Percentiles rank a stretch among this genome's conserved stretches.
phyloP scores from a whole-genome alignment of 148 eudicot genomes.

The Polygonum maritimum region DNA sequence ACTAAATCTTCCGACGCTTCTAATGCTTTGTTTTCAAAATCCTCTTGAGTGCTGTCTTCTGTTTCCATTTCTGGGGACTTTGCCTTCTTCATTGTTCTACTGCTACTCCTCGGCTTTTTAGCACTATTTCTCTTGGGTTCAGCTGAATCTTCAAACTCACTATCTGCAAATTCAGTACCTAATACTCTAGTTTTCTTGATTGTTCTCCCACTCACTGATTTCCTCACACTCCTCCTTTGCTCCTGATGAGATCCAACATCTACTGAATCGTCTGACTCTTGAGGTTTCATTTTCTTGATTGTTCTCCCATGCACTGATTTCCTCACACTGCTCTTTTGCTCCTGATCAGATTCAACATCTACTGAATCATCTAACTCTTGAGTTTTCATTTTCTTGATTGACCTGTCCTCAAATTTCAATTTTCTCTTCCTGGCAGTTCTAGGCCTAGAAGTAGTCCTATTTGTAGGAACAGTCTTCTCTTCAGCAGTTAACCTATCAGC shows the following conservation, averaged over 20 bases:
- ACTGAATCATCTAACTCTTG: conserved; percentile 27
- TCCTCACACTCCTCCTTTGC: conserved; percentile 27
- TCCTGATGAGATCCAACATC: conserved; percentile 24
- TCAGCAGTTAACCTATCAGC: conserved; percentile 21
- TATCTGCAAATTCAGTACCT: conserved; percentile 9
- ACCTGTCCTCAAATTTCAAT: conserved; percentile 19
- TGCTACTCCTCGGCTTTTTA: background rate
- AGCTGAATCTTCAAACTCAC: background rate
- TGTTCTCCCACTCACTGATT: conserved; percentile 10
- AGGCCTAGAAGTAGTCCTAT: conserved; percentile 21
- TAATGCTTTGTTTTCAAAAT: background rate
- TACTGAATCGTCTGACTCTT: conserved; percentile 26
- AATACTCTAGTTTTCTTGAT: conserved; percentile 7
- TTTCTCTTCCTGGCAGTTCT: conserved; percentile 53
- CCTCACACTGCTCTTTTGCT: conserved; percentile 27
- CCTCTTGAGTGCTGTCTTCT: background rate
- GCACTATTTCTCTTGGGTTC: background rate
- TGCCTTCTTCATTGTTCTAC: background rate
- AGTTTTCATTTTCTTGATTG: conserved; percentile 23
- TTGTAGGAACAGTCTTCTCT: conserved; percentile 24
- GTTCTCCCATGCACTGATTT: conserved; percentile 11
- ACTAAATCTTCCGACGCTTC: conserved; percentile 19
- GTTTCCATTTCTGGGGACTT: background rate
- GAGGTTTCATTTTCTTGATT: conserved; percentile 24
- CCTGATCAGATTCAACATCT: conserved; percentile 22